Evolutionary conservation across 352 stramenopile species (phyloP).

Genomic region (Globisporangium okanoganense): DNA sequence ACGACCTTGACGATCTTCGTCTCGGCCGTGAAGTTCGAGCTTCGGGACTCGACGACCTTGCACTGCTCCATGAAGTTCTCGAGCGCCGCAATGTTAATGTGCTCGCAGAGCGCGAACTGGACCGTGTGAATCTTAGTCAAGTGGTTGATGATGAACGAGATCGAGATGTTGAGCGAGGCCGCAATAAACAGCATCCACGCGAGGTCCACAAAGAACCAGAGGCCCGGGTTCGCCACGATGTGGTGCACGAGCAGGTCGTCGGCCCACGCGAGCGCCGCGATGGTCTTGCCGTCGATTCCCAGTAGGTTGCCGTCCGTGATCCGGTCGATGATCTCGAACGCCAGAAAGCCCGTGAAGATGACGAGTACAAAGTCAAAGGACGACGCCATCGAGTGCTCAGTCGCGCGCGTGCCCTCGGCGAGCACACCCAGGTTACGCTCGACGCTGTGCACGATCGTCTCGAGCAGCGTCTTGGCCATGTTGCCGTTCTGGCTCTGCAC

Average conservation of each 20-base stretch:
- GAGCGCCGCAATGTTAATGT: conserved; percentile 53
- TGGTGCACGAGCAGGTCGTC: conserved; percentile 39
- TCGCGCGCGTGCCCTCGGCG: conserved; percentile 49
- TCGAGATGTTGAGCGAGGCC: conserved; percentile 23
- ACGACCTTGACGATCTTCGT: conserved; percentile 87
- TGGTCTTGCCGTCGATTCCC: conserved; percentile 40
- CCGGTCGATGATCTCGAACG: conserved; percentile 94
- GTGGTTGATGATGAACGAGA: conserved; percentile 36
- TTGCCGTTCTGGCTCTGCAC: conserved; percentile 77
- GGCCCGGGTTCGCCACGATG: conserved; percentile 32
- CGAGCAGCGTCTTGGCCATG: conserved; percentile 70
- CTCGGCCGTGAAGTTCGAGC: conserved; percentile 63
- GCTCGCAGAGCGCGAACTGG: conserved; percentile 36
- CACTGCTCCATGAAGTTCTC: conserved; percentile 38
- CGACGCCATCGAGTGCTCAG: conserved; percentile 59
- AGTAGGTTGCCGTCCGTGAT: conserved; percentile 92
- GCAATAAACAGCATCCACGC: conserved; percentile 46
- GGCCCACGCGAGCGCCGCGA: conserved; percentile 48
- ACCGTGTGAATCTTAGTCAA: conserved; percentile 36
- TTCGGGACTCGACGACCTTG: conserved; percentile 74
- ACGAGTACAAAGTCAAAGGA: conserved; percentile 89
- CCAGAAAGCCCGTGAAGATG: conserved; percentile 90
- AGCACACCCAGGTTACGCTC: conserved; percentile 63
- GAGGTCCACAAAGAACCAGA: conserved; percentile 52
- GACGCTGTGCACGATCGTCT: conserved; percentile 53